A percentile compares a stretch with the other conserved stretches of the same genome.
These are phyloP conservation scores for Suillus discolor DNA, from an alignment of 768 basidiomycete species.

Conservation along the genomic window DNA sequence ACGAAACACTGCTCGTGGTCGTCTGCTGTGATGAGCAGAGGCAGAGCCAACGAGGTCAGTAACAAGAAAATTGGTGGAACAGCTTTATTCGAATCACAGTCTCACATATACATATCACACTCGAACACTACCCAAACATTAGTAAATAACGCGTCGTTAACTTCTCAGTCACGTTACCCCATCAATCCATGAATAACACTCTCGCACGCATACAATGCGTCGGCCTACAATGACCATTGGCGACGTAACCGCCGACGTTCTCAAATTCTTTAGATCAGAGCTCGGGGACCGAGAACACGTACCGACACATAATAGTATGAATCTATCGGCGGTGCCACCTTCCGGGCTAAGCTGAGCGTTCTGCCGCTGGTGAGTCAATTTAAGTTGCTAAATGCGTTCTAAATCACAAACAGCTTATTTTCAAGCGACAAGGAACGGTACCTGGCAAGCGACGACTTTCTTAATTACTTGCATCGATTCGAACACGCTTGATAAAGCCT, in stretches of 20 bases:
- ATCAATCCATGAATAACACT: not conserved
- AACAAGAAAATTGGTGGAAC: not conserved
- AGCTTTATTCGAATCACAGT: not conserved
- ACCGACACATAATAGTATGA: too few species aligned
- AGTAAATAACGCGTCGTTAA: constrained; percentile 31
- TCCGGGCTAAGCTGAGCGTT: not conserved
- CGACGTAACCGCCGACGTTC: too few species aligned
- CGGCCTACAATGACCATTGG: too few species aligned
- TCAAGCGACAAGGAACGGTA: not conserved
- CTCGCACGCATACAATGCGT: not conserved
- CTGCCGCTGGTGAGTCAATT: not conserved
- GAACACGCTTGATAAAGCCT: not conserved
- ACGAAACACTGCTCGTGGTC: constrained; percentile 9
- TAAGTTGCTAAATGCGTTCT: not conserved
- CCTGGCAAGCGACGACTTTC: not conserved
- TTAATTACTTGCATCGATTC: not conserved
- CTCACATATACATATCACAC: constrained; percentile 13
- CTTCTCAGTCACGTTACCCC: constrained; percentile 4
- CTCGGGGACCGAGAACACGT: too few species aligned
- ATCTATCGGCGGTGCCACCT: too few species aligned
- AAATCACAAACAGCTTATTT: not conserved
- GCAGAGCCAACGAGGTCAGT: not conserved
- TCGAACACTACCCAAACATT: constrained; percentile 32
- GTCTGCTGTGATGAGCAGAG: constrained; percentile 14
- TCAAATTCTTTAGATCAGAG: too few species aligned